Evolutionary conservation across 805 yeast genomes (phyloP).

Genomic region (Cyberlindnera maclurae): DNA sequence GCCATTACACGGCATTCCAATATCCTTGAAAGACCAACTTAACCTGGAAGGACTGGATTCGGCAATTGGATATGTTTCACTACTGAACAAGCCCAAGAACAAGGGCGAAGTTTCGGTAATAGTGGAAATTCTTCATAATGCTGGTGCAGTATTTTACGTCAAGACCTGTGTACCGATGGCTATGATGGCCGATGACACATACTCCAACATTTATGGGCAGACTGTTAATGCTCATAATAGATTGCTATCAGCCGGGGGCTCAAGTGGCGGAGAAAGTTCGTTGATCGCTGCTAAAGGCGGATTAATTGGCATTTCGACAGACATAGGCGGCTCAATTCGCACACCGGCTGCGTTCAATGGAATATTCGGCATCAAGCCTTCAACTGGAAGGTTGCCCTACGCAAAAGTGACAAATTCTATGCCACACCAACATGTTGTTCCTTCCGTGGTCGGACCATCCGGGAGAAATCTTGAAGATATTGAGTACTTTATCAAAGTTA

Average conservation of each 20-base stretch:
- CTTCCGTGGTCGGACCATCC: slow-evolving; percentile 43
- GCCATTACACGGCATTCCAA: slow-evolving; percentile 62
- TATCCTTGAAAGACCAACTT: slow-evolving; percentile 44
- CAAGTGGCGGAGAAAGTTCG: slow-evolving; percentile 49
- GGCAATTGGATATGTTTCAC: slow-evolving; percentile 38
- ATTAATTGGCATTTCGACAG: slow-evolving; percentile 45
- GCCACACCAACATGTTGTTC: slow-evolving; percentile 45
- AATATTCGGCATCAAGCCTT: slow-evolving; percentile 35
- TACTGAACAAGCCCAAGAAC: slow-evolving; percentile 51
- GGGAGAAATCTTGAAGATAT: slow-evolving; percentile 30
- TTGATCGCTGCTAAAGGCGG: slow-evolving; percentile 36
- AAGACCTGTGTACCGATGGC: slow-evolving; percentile 49
- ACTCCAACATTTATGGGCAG: slow-evolving; percentile 36
- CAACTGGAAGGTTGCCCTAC: slow-evolving; percentile 35
- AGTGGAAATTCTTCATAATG: slow-evolving; percentile 31
- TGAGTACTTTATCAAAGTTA: slow-evolving; percentile 26
- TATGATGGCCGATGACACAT: slow-evolving; percentile 41
- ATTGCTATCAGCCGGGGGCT: slow-evolving; percentile 39
- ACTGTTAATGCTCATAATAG: slow-evolving; percentile 39
- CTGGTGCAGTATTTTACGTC: slow-evolving; percentile 47
- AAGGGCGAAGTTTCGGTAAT: slow-evolving; percentile 31
- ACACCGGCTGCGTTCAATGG: slow-evolving; percentile 39
- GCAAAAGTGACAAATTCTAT: slow-evolving; percentile 17
- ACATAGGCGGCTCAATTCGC: slow-evolving; percentile 46
- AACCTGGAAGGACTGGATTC: slow-evolving; percentile 39